phyloP scores from a whole-genome alignment of 2,329 filamentous ascomycete species.

The Calonectria honghensis region DNA sequence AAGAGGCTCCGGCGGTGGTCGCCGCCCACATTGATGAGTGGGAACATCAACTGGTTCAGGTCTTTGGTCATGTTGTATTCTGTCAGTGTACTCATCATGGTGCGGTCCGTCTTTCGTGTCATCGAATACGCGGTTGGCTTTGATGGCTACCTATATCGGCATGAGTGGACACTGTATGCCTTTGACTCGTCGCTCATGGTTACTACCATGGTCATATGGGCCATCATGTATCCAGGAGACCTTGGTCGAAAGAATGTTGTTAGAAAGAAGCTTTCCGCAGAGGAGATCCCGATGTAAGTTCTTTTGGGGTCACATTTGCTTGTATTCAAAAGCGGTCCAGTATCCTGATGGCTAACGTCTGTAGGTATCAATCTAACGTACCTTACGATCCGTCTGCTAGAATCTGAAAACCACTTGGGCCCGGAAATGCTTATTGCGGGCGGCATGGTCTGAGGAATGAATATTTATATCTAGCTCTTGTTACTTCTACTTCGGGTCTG shows the following conservation, averaged over 20 bases:
- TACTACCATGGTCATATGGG: conserved; percentile 41
- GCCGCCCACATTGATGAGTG: neutral
- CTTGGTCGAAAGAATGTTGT: neutral
- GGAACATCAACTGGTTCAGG: conserved; percentile 1
- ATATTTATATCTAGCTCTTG: neutral
- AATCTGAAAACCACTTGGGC: neutral
- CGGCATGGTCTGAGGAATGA: neutral
- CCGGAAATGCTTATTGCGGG: neutral
- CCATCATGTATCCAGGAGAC: conserved; percentile 4
- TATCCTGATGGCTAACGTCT: neutral
- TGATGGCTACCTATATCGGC: conserved; percentile 60
- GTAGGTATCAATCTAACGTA: neutral
- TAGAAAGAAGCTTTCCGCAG: neutral
- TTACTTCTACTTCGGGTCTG: neutral
- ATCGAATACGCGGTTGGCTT: conserved; percentile 67
- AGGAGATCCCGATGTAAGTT: conserved; percentile 20
- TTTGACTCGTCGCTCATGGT: conserved; percentile 60
- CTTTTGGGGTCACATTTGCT: neutral
- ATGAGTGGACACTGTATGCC: conserved; percentile 64
- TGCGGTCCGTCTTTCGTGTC: conserved; percentile 57
- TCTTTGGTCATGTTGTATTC: conserved; percentile 9
- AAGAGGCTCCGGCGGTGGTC: neutral
- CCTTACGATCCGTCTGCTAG: neutral
- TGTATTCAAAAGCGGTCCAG: neutral
- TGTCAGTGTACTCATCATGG: conserved; percentile 2